These are phyloP conservation scores for Thermochaetoides thermophila DNA, from an alignment of 495 filamentous ascomycete species.

Conservation along the genomic window DNA sequence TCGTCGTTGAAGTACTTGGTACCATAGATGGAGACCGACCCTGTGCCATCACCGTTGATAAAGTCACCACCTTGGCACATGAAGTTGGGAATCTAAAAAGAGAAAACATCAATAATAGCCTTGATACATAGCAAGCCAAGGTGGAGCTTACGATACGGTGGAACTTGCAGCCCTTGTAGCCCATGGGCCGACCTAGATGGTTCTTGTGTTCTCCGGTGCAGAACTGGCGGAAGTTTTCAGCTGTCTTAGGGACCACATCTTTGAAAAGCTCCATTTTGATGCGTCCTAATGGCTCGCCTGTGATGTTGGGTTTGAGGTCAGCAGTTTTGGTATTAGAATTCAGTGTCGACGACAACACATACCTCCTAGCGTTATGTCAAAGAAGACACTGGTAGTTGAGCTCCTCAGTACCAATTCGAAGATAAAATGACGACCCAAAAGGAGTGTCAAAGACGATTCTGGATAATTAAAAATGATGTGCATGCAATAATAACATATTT, in stretches of 20 bases:
- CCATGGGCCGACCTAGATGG: conserved; percentile 62
- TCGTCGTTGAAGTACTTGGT: conserved; percentile 78
- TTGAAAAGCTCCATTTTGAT: conserved; percentile 91
- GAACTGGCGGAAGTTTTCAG: conserved; percentile 94
- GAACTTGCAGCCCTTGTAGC: conserved; percentile 90
- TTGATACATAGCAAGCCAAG: conserved; percentile 16
- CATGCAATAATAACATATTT: no score
- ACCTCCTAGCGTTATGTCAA: conserved; percentile 88
- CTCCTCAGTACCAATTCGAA: no score
- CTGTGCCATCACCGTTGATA: conserved; percentile 83
- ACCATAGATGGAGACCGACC: conserved; percentile 76
- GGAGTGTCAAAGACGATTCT: no score
- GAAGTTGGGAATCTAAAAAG: conserved; percentile 73
- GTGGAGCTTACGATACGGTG: conserved; percentile 57
- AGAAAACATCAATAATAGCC: conserved; percentile 14
- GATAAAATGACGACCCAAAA: no score
- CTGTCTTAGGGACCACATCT: conserved; percentile 68
- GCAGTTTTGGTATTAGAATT: conserved; percentile 1
- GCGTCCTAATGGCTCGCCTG: conserved; percentile 80
- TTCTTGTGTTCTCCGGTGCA: conserved; percentile 91
- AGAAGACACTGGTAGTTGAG: conserved; percentile 75
- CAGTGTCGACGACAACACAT: conserved; percentile 20
- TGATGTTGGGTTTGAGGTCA: background rate
- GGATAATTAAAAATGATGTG: no score
- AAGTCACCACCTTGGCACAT: conserved; percentile 97